Evolutionary conservation across 768 basidiomycete species (phyloP), one percentile per base, ranked within the genome.

Genomic region (Leucocoprinus birnbaumii): DNA sequence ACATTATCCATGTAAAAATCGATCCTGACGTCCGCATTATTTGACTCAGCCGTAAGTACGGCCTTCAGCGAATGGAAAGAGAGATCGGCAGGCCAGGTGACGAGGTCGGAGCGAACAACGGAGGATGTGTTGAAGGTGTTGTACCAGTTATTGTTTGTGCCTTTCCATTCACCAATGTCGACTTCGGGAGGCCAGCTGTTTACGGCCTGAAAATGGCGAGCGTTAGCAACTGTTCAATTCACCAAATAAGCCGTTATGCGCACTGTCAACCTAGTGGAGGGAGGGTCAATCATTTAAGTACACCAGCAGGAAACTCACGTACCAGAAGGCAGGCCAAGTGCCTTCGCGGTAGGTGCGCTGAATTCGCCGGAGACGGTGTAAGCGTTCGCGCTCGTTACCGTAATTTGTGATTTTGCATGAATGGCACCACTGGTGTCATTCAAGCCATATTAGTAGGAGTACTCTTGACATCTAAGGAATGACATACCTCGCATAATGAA

Each of bases 271-370:
- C 54, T 55, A 38, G n/a, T 38, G 11, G 53, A 9, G 25, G 1
- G 16, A 19, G 14, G 25, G 24, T 9, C 1, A 21, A 27, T 40
- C 4, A 9, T 2, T 24, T 53, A 16, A 53, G 13, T 35, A 38
- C 6, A 22, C 22, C 21, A 31, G 19, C 3, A 18, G 44, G 27
- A 38, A 26, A 8, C 18, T 22, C 34, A 56, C 58, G 60, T 49
- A 72, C 73, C 75, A 77, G 56, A 77, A 77, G 11, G 75, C 75
- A 47, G 75, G 75, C 75, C 75, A 77, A 1, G 75, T 75, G 37
- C 73, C 76, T 42, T 57, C 1, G 64, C 66, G 5, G 75, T 77
- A 2, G 76, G 73, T 0, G 76, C 56, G 45, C 73, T 73, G 37
- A 77, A 77, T 53, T 77, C 76, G 40, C 76, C 76, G 11, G 69